These are phyloP conservation scores for Leishmania turanica DNA, from an alignment of 208 protist species.

Conservation along the genomic window DNA sequence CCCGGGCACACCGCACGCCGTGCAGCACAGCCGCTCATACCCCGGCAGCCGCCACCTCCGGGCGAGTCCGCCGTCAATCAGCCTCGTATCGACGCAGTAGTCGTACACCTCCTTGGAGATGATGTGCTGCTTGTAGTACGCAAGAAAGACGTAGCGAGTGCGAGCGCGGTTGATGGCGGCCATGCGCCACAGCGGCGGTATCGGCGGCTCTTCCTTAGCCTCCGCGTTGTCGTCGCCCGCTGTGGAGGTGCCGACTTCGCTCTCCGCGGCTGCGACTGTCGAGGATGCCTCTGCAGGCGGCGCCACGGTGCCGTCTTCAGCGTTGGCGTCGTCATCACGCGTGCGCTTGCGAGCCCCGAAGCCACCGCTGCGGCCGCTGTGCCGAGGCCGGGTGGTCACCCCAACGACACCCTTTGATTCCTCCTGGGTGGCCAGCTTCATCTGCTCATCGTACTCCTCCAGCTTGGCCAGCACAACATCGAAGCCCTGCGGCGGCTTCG, in stretches of 20 bases:
- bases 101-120: constrained; percentile 76
- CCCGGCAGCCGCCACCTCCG: constrained; percentile 80
- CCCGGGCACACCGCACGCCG: constrained; percentile 74
- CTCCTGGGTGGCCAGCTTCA: constrained; percentile 72
- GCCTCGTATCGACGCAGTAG: constrained; percentile 88
- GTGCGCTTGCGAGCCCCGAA: constrained; percentile 3
- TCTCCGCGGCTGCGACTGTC: neutral
- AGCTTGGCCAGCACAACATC: constrained; percentile 62
- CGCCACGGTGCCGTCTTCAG: constrained; percentile 1
- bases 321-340: constrained; percentile 9
- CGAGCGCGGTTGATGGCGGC: constrained; percentile 81
- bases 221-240: neutral
- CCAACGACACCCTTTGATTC: constrained; percentile 63
- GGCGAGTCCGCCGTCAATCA: constrained; percentile 79
- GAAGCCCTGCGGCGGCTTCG: constrained; percentile 79
- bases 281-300: neutral
- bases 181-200: constrained; percentile 82
- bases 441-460: constrained; percentile 71
- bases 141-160: constrained; percentile 82
- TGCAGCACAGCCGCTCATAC: constrained; percentile 88
- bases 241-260: neutral
- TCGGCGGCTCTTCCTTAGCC: constrained; percentile 13
- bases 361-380: neutral
- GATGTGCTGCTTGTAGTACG: constrained; percentile 44
- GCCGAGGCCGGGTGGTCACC: constrained; percentile 31